Percentiles rank a stretch among this genome's conserved stretches.
phyloP scores from a whole-genome alignment of 768 basidiomycete genomes.

The Mycena vitilis region DNA sequence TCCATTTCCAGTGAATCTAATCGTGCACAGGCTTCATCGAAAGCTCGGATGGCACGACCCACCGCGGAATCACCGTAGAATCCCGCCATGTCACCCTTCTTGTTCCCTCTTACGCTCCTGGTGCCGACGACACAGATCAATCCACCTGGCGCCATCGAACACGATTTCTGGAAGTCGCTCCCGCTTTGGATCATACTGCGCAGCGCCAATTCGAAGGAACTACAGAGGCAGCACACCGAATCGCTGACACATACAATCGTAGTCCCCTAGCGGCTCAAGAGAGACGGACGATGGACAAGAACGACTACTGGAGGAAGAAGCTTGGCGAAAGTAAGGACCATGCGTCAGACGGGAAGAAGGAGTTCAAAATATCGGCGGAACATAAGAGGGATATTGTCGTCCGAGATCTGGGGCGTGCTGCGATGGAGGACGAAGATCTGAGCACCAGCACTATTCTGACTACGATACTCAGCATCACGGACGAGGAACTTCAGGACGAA shows the following conservation, averaged over 20 bases:
- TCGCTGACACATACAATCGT: constrained; percentile 14
- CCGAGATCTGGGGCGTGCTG: constrained; percentile 14
- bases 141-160: constrained; percentile 34
- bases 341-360: constrained; percentile 31
- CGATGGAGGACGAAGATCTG: constrained; percentile 5
- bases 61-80: constrained; percentile 39
- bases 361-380: constrained; percentile 9
- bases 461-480: neutral
- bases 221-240: neutral
- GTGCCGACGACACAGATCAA: constrained; percentile 33
- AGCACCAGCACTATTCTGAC: neutral
- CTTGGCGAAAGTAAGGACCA: constrained; percentile 21
- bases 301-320: constrained; percentile 29
- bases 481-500: neutral
- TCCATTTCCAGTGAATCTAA: neutral
- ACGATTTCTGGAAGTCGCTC: constrained; percentile 17
- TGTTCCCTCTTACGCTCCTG: constrained; percentile 32
- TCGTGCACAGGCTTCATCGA: constrained; percentile 36
- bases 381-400: constrained; percentile 24
- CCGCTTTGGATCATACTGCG: constrained; percentile 13
- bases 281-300: neutral
- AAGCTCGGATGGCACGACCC: constrained; percentile 42
- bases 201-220: constrained; percentile 20
- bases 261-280: constrained; percentile 15
- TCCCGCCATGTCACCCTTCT: constrained; percentile 35